Percentiles rank a stretch among this genome's conserved stretches.
Conservation (phyloP, 768 basidiomycete genomes). For the Lyophyllum shimeji region DNA sequence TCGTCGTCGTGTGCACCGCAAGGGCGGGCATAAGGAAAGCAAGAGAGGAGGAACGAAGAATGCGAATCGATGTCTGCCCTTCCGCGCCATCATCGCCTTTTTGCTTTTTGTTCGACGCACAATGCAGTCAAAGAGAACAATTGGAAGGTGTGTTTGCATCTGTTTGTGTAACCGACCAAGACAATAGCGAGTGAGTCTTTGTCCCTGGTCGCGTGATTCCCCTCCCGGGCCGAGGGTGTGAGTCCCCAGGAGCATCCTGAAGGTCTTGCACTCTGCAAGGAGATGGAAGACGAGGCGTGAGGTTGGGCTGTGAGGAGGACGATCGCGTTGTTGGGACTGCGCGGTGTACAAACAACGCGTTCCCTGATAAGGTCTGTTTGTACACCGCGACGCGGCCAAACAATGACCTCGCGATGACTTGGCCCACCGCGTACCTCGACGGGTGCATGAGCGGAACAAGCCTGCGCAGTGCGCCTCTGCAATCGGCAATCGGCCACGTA, state of each 20-base stretch:
- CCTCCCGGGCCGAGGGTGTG: too few species aligned
- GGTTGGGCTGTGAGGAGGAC: neutral
- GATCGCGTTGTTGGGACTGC: neutral
- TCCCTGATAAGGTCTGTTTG: neutral
- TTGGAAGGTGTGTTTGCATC: constrained; percentile 10
- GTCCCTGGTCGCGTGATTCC: neutral
- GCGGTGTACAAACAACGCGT: neutral
- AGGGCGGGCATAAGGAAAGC: constrained; percentile 14
- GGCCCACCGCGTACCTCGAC: too few species aligned
- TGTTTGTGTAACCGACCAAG: constrained; percentile 8
- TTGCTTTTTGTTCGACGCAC: constrained; percentile 15
- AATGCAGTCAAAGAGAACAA: constrained; percentile 15
- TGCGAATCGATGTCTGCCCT: too few species aligned
- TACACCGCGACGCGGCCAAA: neutral
- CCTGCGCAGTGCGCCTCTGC: too few species aligned
- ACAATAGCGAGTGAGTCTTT: constrained; percentile 3
- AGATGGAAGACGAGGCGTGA: neutral
- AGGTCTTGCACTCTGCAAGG: neutral
- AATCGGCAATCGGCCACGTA: too few species aligned
- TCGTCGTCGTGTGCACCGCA: constrained; percentile 20
- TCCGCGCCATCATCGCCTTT: too few species aligned
- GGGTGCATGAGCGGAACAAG: too few species aligned
- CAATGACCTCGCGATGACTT: neutral
- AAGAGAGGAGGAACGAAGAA: constrained; percentile 3
- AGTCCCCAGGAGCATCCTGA: too few species aligned